phyloP scores from a whole-genome alignment of 768 basidiomycete species.

The Lactifluus piperatus region DNA sequence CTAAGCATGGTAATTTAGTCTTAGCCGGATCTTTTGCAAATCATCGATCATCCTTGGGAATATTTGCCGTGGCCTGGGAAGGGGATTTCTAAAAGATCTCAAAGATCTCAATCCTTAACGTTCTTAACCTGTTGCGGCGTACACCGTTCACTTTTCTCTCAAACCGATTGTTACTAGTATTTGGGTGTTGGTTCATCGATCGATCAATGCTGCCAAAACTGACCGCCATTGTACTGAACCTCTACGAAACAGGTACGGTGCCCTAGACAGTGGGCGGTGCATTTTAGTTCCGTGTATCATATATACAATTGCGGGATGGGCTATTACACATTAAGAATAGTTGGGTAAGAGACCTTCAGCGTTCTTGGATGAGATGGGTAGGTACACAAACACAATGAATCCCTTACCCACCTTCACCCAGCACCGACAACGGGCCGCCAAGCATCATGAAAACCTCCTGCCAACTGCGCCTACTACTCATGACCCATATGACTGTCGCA shows the following conservation, averaged over 20 bases:
- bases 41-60: not conserved
- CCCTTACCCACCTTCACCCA: constrained; percentile 5
- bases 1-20: not conserved
- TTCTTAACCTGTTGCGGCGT: no score
- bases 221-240: no score
- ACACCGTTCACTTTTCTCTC: no score
- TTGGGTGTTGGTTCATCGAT: no score
- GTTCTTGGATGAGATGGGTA: not conserved
- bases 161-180: no score
- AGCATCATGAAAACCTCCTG: not conserved
- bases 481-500: constrained; percentile 14
- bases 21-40: no score
- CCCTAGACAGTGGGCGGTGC: no score
- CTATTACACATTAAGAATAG: constrained; percentile 8
- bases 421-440: not conserved
- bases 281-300: not conserved
- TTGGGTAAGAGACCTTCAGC: constrained; percentile 10
- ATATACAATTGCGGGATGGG: constrained; percentile 1
- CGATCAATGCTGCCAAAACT: no score
- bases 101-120: no score
- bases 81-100: no score
- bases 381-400: not conserved
- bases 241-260: not conserved
- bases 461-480: constrained; percentile 13
- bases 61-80: no score